Conservation (phyloP, 192 early-diverging fungal genomes). For the Mycoemilia scoparia region DNA sequence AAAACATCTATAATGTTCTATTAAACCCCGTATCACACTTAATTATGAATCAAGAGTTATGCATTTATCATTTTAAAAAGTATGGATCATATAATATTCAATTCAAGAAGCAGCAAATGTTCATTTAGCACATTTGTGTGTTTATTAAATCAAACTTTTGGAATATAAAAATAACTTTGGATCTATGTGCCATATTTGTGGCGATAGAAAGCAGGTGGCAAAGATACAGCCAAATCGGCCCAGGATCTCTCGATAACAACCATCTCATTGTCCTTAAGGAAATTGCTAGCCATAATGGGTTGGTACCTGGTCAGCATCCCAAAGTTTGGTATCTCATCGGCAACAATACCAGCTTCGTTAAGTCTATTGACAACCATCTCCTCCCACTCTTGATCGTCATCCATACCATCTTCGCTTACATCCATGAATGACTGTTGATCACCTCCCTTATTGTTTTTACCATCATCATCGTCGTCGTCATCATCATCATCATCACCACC, state of each 20-base stretch:
- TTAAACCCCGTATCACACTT: no score
- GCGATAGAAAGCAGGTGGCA: conserved; percentile 69
- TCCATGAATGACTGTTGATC: neutral
- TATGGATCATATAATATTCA: no score
- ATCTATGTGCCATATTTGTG: conserved; percentile 67
- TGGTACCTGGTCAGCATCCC: conserved; percentile 64
- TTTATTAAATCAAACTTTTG: no score
- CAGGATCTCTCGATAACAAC: conserved; percentile 80
- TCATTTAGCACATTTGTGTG: no score
- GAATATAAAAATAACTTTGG: no score
- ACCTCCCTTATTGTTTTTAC: conserved; percentile 7
- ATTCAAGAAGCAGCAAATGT: no score
- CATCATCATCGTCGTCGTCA: conserved; percentile 17
- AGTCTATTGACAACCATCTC: conserved; percentile 17
- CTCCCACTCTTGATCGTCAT: conserved; percentile 21
- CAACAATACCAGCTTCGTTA: conserved; percentile 26
- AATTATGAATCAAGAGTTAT: no score
- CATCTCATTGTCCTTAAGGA: conserved; percentile 49
- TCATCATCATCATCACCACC: conserved; percentile 8
- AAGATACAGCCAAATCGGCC: conserved; percentile 49
- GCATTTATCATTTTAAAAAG: no score
- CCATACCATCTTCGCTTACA: neutral
- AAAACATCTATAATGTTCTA: no score
- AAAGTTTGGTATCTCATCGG: conserved; percentile 38
- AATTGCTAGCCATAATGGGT: conserved; percentile 61